These are phyloP conservation scores for Oryza meyeriana DNA, from an alignment of 176 grass and related monocot species.

Conservation along the genomic window DNA sequence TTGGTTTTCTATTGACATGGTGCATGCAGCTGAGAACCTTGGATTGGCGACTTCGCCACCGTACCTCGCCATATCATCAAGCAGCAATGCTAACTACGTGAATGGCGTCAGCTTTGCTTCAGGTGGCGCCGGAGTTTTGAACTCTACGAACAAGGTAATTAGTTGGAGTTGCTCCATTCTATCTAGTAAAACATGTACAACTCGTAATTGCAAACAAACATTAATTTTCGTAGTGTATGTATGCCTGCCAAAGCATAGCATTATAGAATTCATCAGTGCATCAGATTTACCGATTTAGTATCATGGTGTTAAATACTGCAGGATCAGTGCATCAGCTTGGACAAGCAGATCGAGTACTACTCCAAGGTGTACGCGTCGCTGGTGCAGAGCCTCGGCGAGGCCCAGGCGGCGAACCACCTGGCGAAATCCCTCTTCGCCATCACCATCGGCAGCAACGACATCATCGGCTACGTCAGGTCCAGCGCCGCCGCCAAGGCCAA, in stretches of 20 bases:
- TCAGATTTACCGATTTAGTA: neutral
- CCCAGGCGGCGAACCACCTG: constrained; percentile 40
- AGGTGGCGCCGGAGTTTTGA: constrained; percentile 63
- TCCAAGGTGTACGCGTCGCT: constrained; percentile 38
- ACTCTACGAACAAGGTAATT: constrained; percentile 58
- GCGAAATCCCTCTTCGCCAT: constrained; percentile 69
- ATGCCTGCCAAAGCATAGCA: neutral
- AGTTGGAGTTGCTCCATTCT: neutral
- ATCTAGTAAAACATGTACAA: neutral
- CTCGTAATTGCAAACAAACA: neutral
- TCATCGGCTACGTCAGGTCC: constrained; percentile 66
- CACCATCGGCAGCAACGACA: constrained; percentile 90
- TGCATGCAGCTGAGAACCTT: constrained; percentile 55
- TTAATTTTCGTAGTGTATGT: too few relatives aligned
- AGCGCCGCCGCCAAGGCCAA: constrained; percentile 5
- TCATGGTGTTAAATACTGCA: neutral
- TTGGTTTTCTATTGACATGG: neutral
- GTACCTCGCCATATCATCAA: constrained; percentile 59
- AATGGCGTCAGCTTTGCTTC: constrained; percentile 87
- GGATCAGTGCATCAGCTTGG: constrained; percentile 65
- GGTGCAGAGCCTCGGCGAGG: constrained; percentile 52
- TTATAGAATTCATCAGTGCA: neutral
- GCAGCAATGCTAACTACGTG: constrained; percentile 44
- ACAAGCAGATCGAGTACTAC: constrained; percentile 73
- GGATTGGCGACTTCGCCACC: constrained; percentile 52